Evolutionary conservation across 129 eudicot species (phyloP).

Genomic region (Flaveria sonorensis): DNA sequence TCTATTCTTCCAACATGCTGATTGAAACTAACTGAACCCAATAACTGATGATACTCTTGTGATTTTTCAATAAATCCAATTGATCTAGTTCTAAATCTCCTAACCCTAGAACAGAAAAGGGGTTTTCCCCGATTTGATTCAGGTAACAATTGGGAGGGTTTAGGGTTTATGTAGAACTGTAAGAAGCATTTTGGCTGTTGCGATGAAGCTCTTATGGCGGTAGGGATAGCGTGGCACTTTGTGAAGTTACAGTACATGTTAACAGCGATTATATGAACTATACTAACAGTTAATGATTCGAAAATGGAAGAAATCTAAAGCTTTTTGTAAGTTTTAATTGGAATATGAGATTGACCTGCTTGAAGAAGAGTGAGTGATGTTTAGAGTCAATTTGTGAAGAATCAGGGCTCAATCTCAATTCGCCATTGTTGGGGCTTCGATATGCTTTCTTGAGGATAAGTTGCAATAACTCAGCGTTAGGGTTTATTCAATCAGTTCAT

Average conservation of each 20-base stretch:
- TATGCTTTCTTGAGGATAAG: conserved; percentile 14
- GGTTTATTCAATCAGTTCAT: conserved; percentile 11
- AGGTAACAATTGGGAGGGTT: conserved; percentile 49
- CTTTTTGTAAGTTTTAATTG: background rate
- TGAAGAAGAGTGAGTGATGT: background rate
- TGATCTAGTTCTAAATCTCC: conserved; percentile 22
- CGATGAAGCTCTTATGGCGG: conserved; percentile 56
- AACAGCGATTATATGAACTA: conserved; percentile 1
- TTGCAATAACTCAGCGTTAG: conserved; percentile 7
- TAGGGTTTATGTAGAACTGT: conserved; percentile 41
- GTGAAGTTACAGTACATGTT: conserved; percentile 58
- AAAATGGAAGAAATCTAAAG: conserved; percentile 14
- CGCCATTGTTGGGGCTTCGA: conserved; percentile 20
- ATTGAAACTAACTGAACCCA: conserved; percentile 18
- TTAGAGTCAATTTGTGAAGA: background rate
- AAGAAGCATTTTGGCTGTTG: conserved; percentile 41
- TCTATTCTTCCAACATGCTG: conserved; percentile 9
- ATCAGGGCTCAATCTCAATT: conserved; percentile 14
- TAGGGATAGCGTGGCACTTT: conserved; percentile 59
- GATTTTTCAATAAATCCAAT: conserved; percentile 14
- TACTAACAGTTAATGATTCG: background rate
- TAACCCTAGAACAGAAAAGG: conserved; percentile 24
- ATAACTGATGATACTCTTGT: too few relatives aligned
- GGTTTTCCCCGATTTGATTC: conserved; percentile 34
- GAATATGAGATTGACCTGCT: conserved; percentile 27